phyloP scores from a whole-genome alignment of 176 grass and related monocot species.

The Carex littledalei region DNA sequence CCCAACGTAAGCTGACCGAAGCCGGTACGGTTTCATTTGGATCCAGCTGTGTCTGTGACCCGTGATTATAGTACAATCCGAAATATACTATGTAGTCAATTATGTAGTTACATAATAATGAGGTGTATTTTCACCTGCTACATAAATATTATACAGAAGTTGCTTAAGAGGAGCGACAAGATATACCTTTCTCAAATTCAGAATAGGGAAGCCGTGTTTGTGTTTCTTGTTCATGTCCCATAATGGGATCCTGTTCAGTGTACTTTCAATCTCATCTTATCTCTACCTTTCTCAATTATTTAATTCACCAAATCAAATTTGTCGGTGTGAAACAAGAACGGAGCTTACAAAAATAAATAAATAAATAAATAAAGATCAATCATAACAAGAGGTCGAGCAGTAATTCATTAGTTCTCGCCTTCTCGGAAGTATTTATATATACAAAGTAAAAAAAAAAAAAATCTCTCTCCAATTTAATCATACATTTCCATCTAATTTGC shows the following conservation, averaged over 20 bases:
- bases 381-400: background rate
- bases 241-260: background rate
- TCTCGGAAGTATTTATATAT: background rate
- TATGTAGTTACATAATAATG: background rate
- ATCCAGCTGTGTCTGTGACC: slow-evolving; percentile 3
- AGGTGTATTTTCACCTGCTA: background rate
- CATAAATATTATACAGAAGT: background rate
- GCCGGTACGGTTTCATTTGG: background rate
- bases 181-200: background rate
- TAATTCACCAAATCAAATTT: too few species aligned
- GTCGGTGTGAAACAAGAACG: too few species aligned
- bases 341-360: too few species aligned
- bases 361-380: too few species aligned
- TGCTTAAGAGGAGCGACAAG: background rate
- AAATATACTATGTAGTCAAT: background rate
- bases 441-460: background rate
- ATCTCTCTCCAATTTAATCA: background rate
- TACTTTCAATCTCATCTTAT: background rate
- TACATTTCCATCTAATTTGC: background rate
- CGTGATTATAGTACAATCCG: background rate
- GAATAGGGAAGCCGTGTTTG: background rate
- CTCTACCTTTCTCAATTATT: background rate
- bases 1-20: background rate
- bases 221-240: background rate
- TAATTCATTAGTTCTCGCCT: background rate